Evolutionary conservation across 2,329 filamentous ascomycete species (phyloP).

Genomic region (Tolypocladium guangdongense): DNA sequence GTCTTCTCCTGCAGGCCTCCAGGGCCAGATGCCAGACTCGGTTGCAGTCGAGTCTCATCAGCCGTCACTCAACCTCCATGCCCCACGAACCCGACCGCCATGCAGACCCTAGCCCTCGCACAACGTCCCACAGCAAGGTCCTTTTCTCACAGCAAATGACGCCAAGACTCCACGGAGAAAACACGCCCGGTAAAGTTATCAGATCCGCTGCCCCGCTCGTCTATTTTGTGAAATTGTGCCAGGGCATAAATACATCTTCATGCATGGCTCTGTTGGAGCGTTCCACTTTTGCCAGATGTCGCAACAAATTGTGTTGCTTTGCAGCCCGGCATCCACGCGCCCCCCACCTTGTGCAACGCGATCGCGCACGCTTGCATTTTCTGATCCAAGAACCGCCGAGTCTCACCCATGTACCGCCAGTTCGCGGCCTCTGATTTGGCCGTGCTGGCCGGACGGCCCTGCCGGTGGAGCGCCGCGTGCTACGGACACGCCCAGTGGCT

Average conservation of each 20-base stretch:
- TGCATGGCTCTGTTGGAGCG: too few relatives aligned
- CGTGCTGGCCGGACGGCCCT: neutral
- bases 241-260: too few relatives aligned
- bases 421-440: neutral
- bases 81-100: too few relatives aligned
- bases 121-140: neutral
- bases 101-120: neutral
- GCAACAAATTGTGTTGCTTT: too few relatives aligned
- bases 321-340: too few relatives aligned
- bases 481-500: neutral
- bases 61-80: too few relatives aligned
- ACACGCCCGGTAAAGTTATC: neutral
- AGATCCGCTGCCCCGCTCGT: conserved; percentile 1
- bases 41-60: too few relatives aligned
- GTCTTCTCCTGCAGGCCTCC: too few relatives aligned
- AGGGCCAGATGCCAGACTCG: too few relatives aligned
- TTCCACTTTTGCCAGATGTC: too few relatives aligned
- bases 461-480: neutral
- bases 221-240: too few relatives aligned
- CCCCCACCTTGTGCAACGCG: neutral
- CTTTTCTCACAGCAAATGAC: neutral
- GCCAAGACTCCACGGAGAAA: neutral
- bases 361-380: neutral
- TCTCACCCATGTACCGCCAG: neutral
- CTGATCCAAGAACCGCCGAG: neutral